phyloP scores from a whole-genome alignment of 208 protist genomes.

The Crithidia bombi region DNA sequence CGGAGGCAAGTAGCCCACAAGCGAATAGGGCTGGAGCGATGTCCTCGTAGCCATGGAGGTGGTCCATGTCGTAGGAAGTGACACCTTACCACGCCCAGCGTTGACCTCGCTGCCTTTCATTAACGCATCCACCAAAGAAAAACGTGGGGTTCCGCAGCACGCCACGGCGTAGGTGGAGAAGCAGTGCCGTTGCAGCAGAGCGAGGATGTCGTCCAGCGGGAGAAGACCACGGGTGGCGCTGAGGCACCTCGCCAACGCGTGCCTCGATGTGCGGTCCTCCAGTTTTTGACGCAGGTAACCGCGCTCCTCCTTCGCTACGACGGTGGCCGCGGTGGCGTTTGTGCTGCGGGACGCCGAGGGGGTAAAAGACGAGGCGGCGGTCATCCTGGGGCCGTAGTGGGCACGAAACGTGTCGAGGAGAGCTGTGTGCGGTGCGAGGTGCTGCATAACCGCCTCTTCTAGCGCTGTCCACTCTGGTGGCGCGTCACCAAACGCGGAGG shows the following conservation, averaged over 20 bases:
- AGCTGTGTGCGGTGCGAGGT: constrained; percentile 53
- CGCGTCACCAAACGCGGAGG: constrained; percentile 9
- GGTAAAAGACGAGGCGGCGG: neutral
- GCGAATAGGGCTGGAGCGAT: constrained; percentile 36
- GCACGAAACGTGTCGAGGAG: constrained; percentile 51
- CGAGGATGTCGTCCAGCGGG: constrained; percentile 51
- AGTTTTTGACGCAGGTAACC: constrained; percentile 21
- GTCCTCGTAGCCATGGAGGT: neutral
- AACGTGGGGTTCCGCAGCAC: constrained; percentile 67
- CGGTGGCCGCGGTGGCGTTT: too few relatives aligned
- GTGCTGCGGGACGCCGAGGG: neutral
- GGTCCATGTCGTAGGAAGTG: too few relatives aligned
- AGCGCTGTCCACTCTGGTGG: constrained; percentile 53
- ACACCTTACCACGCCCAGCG: neutral
- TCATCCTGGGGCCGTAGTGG: neutral
- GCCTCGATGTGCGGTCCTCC: constrained; percentile 21
- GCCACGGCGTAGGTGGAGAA: constrained; percentile 84
- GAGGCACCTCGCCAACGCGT: constrained; percentile 26
- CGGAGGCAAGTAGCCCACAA: constrained; percentile 63
- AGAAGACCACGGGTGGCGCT: constrained; percentile 72
- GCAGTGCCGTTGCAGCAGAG: constrained; percentile 59
- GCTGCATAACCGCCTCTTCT: constrained; percentile 39
- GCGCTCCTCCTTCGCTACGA: constrained; percentile 20
- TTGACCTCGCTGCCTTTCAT: constrained; percentile 3
- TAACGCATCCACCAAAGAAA: constrained; percentile 54